Evolutionary conservation across 139 green algal genomes (phyloP).

Genomic region (Edaphochlamys debaryana): DNA sequence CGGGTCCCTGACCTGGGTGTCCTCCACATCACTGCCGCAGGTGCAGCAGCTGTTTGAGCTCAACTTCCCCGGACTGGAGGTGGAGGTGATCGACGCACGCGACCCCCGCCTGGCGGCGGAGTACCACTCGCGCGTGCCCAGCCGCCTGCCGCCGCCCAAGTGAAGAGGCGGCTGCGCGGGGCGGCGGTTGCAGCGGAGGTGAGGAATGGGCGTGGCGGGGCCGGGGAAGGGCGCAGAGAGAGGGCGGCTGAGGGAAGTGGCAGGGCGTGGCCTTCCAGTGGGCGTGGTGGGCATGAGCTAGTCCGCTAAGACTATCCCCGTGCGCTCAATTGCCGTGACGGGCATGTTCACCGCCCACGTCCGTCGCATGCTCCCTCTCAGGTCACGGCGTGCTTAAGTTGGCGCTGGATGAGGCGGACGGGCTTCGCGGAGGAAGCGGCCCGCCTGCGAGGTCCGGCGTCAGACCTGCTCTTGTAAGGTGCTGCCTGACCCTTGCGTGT

Average conservation of each 20-base stretch:
- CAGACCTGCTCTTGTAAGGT: no score
- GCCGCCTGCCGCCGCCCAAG: neutral
- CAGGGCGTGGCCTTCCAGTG: no score
- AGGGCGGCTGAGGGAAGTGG: no score
- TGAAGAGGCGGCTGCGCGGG: neutral
- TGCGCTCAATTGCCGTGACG: no score
- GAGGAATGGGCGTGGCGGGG: no score
- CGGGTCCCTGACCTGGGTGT: no score
- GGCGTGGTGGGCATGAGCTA: no score
- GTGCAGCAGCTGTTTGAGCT: neutral
- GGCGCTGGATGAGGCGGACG: slow-evolving; percentile 44
- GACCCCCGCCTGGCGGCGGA: neutral
- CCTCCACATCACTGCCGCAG: no score
- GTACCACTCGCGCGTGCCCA: neutral
- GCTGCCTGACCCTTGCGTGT: no score
- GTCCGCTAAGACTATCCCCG: no score
- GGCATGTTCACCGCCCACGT: neutral
- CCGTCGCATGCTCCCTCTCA: neutral
- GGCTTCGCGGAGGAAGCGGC: slow-evolving; percentile 16
- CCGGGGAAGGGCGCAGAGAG: no score
- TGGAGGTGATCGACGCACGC: neutral
- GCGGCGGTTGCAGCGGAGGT: no score
- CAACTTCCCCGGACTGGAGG: slow-evolving; percentile 14
- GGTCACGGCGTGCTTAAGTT: slow-evolving; percentile 39
- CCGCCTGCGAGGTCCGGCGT: neutral